Conservation (phyloP, 257 asterid species). For the Voacanga thouarsii region DNA sequence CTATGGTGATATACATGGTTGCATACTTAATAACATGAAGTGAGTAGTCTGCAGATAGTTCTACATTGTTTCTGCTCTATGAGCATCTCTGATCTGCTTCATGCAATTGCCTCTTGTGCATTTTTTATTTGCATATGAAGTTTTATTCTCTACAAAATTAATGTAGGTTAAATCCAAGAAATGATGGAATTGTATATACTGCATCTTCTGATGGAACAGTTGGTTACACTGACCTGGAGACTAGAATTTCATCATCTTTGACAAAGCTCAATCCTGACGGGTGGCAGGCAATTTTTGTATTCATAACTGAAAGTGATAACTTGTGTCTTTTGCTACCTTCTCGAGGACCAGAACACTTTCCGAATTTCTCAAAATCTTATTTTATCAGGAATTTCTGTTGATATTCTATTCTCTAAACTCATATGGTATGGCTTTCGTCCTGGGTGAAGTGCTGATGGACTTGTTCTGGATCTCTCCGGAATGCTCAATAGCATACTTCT, state of each 20-base stretch:
- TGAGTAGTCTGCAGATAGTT: constrained; percentile 38
- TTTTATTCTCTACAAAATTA: constrained; percentile 11
- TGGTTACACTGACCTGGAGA: constrained; percentile 86
- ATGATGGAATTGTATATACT: constrained; percentile 83
- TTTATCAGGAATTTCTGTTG: neutral
- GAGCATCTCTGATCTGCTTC: neutral
- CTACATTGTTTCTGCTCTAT: constrained; percentile 5
- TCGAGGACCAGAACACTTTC: neutral
- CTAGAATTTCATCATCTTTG: constrained; percentile 70
- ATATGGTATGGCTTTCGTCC: neutral
- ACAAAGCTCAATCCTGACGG: constrained; percentile 91
- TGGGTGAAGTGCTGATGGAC: neutral
- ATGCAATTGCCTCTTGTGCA: constrained; percentile 5
- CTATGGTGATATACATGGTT: constrained; percentile 69
- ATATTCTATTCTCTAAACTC: neutral
- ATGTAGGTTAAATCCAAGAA: constrained; percentile 64
- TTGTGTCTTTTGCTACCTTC: neutral
- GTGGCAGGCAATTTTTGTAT: constrained; percentile 65
- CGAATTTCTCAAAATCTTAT: neutral
- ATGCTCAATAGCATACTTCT: neutral
- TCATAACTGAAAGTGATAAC: neutral
- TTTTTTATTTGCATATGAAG: neutral
- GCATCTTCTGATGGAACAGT: constrained; percentile 95
- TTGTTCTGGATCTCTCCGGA: neutral
- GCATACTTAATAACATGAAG: constrained; percentile 91